These are phyloP conservation scores for Amaranthus palmeri DNA, from an alignment of 148 eudicot genomes.

Conservation along the genomic window DNA sequence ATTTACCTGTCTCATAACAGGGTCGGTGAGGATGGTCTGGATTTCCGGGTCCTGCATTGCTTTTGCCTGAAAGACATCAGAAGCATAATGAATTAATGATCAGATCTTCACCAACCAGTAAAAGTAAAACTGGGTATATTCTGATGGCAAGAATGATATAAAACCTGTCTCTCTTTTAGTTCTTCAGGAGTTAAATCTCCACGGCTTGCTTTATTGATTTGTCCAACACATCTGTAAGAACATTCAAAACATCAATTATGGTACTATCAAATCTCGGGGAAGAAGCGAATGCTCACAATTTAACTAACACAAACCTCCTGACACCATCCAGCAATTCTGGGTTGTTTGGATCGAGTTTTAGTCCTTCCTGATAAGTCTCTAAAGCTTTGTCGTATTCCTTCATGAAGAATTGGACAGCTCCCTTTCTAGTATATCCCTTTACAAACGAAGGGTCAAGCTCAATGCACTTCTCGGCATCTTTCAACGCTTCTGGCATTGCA, in stretches of 20 bases:
- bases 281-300: not conserved
- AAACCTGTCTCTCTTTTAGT: conserved; percentile 94
- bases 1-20: conserved; percentile 94
- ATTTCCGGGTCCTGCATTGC: conserved; percentile 98
- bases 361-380: conserved; percentile 90
- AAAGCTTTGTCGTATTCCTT: conserved; percentile 90
- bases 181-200: conserved; percentile 93
- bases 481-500: conserved; percentile 92
- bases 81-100: conserved; percentile 4
- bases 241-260: not conserved
- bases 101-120: not conserved
- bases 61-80: conserved; percentile 55
- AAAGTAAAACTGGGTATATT: not conserved
- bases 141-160: not conserved
- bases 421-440: conserved; percentile 93
- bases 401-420: conserved; percentile 90
- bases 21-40: conserved; percentile 87
- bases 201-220: conserved; percentile 84
- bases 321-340: conserved; percentile 83
- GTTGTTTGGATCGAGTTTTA: conserved; percentile 73
- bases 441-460: conserved; percentile 90
- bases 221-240: conserved; percentile 64
- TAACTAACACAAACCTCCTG: conserved; percentile 42
- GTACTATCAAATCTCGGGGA: not conserved
- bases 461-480: conserved; percentile 96